Evolutionary conservation across 2,329 filamentous ascomycete species (phyloP).

Genomic region (Colletotrichum scovillei): DNA sequence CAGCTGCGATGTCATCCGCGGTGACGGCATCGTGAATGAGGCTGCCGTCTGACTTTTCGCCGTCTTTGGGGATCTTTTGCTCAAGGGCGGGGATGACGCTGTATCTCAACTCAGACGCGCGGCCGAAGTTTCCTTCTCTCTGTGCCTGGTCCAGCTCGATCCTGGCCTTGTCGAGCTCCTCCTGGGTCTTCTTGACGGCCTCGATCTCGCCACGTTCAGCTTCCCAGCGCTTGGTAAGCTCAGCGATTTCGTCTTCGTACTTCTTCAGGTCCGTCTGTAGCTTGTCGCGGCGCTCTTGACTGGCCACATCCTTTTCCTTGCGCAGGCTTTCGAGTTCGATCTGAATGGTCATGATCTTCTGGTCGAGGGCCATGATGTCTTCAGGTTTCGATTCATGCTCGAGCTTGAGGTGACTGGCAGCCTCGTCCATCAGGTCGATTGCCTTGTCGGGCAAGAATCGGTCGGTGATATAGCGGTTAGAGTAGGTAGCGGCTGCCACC

Average conservation of each 20-base stretch:
- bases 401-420: conserved; percentile 86
- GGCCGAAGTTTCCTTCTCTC: conserved; percentile 86
- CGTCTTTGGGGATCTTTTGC: conserved; percentile 81
- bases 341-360: conserved; percentile 96
- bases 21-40: conserved; percentile 96
- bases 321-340: conserved; percentile 95
- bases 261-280: conserved; percentile 81
- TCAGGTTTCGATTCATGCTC: conserved; percentile 98
- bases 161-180: conserved; percentile 86
- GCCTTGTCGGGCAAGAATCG: conserved; percentile 97
- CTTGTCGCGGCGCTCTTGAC: conserved; percentile 87
- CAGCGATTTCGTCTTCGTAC: conserved; percentile 81
- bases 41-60: conserved; percentile 61
- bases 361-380: conserved; percentile 90
- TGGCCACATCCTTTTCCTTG: conserved; percentile 92
- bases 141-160: conserved; percentile 90
- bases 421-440: conserved; percentile 96
- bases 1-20: conserved; percentile 90
- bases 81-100: conserved; percentile 87
- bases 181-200: conserved; percentile 86
- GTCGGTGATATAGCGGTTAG: conserved; percentile 96
- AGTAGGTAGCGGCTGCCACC: conserved; percentile 91
- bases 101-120: conserved; percentile 91
- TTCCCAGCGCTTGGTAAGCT: conserved; percentile 87
- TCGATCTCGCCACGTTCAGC: conserved; percentile 89